Percentiles rank a stretch among this genome's conserved stretches.
Evolutionary conservation across 805 yeast species (phyloP).

Genomic region (Kazachstania africana): DNA sequence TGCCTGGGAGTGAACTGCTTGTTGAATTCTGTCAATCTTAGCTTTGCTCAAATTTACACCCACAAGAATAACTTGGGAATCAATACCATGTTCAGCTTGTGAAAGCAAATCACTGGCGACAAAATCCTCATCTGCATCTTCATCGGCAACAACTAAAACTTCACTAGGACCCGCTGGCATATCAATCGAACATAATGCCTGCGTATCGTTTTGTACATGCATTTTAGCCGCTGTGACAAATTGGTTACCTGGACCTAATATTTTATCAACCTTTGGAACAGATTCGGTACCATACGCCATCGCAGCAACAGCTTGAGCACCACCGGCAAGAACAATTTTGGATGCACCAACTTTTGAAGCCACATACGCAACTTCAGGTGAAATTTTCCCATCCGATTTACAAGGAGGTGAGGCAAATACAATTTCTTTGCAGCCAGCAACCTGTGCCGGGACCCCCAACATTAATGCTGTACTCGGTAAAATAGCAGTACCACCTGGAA

Average conservation of each 20-base stretch:
- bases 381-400: constrained; percentile 69
- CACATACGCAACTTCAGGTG: constrained; percentile 96
- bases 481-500: constrained; percentile 98
- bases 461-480: constrained; percentile 95
- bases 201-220: constrained; percentile 91
- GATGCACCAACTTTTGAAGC: constrained; percentile 93
- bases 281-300: constrained; percentile 96
- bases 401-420: constrained; percentile 94
- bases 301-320: constrained; percentile 98
- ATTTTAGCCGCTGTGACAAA: constrained; percentile 98
- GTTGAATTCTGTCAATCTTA: constrained; percentile 60
- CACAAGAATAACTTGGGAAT: constrained; percentile 88
- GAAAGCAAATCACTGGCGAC: constrained; percentile 95
- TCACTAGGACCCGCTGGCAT: constrained; percentile 99
- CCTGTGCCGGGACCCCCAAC: constrained; percentile 97
- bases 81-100: constrained; percentile 98
- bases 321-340: constrained; percentile 90
- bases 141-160: constrained; percentile 91
- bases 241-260: constrained; percentile 98
- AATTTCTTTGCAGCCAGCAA: constrained; percentile 92
- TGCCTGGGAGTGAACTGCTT: constrained; percentile 80
- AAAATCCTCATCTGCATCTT: constrained; percentile 79
- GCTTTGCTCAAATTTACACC: constrained; percentile 59
- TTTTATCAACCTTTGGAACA: constrained; percentile 89
- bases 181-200: constrained; percentile 90